phyloP scores from a whole-genome alignment of 2,329 filamentous ascomycete genomes.

The Colletotrichum liriopes region DNA sequence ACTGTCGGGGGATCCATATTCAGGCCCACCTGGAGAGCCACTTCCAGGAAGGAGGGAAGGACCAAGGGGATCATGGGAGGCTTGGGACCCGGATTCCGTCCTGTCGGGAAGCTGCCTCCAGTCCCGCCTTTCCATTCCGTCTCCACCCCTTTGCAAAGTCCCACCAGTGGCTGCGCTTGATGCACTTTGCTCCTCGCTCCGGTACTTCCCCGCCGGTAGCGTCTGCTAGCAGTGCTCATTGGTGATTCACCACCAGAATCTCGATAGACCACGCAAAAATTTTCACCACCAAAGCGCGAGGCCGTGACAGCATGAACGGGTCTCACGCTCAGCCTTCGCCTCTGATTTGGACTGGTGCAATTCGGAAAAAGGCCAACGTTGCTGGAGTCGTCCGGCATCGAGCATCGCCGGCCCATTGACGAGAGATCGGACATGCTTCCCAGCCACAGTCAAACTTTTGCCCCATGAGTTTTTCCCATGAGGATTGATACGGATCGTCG shows the following conservation, averaged over 20 bases:
- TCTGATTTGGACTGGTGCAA: too few species aligned
- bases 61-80: neutral
- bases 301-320: constrained; percentile 19
- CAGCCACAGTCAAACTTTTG: neutral
- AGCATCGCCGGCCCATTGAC: too few species aligned
- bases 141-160: neutral
- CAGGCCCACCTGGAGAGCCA: constrained; percentile 5
- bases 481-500: neutral
- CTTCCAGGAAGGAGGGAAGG: constrained; percentile 15
- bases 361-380: neutral
- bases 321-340: neutral
- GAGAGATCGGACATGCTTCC: neutral
- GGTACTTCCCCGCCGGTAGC: constrained; percentile 36
- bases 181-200: constrained; percentile 3
- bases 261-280: constrained; percentile 28
- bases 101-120: constrained; percentile 39
- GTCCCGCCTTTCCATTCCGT: constrained; percentile 16
- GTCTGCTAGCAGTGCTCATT: constrained; percentile 28
- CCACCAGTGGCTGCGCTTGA: constrained; percentile 7
- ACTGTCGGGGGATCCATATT: constrained; percentile 13
- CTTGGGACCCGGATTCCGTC: constrained; percentile 24
- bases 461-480: neutral
- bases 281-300: constrained; percentile 32
- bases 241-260: constrained; percentile 32
- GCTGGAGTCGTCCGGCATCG: neutral